Conservation (phyloP, 805 yeast genomes). For the Candida maesae region DNA sequence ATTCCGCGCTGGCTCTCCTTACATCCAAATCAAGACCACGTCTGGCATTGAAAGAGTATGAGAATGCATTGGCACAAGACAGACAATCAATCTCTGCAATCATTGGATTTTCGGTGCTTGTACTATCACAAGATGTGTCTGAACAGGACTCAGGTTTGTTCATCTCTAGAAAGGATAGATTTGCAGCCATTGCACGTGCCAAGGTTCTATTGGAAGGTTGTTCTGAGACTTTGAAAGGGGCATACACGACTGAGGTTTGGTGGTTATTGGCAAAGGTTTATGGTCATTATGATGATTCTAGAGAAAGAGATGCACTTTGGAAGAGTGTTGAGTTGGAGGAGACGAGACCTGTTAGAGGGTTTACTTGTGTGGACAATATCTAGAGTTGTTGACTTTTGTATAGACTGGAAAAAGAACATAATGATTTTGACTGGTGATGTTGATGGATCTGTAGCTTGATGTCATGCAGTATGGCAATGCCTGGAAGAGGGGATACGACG, state of each 20-base stretch:
- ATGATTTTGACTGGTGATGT: no score
- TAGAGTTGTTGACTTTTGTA: no score
- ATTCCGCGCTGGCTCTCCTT: slow-evolving; percentile 39
- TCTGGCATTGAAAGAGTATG: slow-evolving; percentile 60
- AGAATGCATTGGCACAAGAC: slow-evolving; percentile 35
- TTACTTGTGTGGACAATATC: neutral
- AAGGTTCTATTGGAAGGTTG: slow-evolving; percentile 37
- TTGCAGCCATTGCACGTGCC: slow-evolving; percentile 49
- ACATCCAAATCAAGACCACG: slow-evolving; percentile 31
- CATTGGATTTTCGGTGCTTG: slow-evolving; percentile 21
- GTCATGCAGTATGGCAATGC: no score
- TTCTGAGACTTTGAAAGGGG: slow-evolving; percentile 37
- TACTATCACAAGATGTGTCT: slow-evolving; percentile 8
- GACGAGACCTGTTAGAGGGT: slow-evolving; percentile 46
- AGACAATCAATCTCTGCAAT: slow-evolving; percentile 12
- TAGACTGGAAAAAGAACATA: no score
- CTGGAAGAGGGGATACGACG: no score
- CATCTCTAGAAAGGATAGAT: slow-evolving; percentile 50
- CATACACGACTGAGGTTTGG: slow-evolving; percentile 59
- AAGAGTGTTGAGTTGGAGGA: slow-evolving; percentile 63
- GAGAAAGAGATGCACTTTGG: slow-evolving; percentile 51
- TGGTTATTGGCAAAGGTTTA: slow-evolving; percentile 62
- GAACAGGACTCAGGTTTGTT: slow-evolving; percentile 29
- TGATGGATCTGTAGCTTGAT: no score
- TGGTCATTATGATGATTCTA: slow-evolving; percentile 51